Evolutionary conservation across 768 basidiomycete genomes (phyloP).

Genomic region (Calocybe gangraenosa): DNA sequence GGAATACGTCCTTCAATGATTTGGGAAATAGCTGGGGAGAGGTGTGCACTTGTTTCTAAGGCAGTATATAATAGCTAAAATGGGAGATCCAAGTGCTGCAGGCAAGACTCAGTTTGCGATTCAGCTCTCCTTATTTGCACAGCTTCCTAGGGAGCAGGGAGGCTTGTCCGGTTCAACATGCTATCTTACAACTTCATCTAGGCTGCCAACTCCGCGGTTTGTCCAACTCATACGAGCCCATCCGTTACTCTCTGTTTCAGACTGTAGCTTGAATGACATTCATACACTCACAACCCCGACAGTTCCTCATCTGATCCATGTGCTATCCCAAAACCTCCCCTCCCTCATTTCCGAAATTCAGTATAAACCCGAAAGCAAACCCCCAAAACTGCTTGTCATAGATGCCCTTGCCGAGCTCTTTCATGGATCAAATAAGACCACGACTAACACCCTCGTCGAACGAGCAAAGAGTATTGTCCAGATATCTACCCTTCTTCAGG

Average conservation of each 20-base stretch:
- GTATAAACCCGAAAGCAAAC: slow-evolving; percentile 26
- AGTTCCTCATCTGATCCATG: slow-evolving; percentile 47
- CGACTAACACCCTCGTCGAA: slow-evolving; percentile 59
- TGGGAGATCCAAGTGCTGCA: slow-evolving; percentile 59
- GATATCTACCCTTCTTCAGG: slow-evolving; percentile 68
- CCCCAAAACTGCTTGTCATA: slow-evolving; percentile 75
- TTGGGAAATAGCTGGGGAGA: slow-evolving; percentile 88
- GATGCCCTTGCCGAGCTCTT: slow-evolving; percentile 90
- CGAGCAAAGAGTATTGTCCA: slow-evolving; percentile 68
- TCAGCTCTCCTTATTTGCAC: slow-evolving; percentile 76
- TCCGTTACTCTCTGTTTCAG: slow-evolving; percentile 37
- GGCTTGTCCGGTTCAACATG: slow-evolving; percentile 67
- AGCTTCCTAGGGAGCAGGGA: slow-evolving; percentile 54
- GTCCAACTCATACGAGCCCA: slow-evolving; percentile 58
- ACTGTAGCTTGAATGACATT: slow-evolving; percentile 50
- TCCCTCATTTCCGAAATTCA: slow-evolving; percentile 35
- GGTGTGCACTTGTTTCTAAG: slow-evolving; percentile 40
- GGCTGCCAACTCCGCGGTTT: slow-evolving; percentile 64
- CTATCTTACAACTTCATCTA: slow-evolving; percentile 72
- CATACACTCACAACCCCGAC: slow-evolving; percentile 59
- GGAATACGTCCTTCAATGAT: slow-evolving; percentile 77
- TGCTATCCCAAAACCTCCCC: slow-evolving; percentile 54
- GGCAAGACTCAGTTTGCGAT: slow-evolving; percentile 94
- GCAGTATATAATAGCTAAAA: neutral
- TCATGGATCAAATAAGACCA: slow-evolving; percentile 56